Percentiles rank a stretch among this genome's conserved stretches.
Evolutionary conservation across 805 yeast genomes (phyloP).

Genomic region (Wickerhamomyces sydowiorum): DNA sequence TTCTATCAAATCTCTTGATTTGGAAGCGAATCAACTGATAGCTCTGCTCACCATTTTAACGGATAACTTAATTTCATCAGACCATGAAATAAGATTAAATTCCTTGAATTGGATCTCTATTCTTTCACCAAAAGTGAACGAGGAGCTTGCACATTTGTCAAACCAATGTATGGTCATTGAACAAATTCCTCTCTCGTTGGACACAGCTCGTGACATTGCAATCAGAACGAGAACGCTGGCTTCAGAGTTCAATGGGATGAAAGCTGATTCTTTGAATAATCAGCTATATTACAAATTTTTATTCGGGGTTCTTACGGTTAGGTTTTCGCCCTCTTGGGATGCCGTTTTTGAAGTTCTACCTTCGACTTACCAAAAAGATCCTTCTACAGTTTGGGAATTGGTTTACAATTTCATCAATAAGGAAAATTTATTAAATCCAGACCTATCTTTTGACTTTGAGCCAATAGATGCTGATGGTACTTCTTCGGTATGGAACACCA

Average conservation of each 20-base stretch:
- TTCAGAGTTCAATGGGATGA: constrained; percentile 29
- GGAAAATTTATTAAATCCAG: neutral
- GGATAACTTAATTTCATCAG: constrained; percentile 41
- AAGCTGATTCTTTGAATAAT: constrained; percentile 17
- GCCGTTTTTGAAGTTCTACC: constrained; percentile 62
- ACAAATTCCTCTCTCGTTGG: constrained; percentile 62
- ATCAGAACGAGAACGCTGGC: constrained; percentile 61
- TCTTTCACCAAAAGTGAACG: constrained; percentile 21
- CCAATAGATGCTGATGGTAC: neutral
- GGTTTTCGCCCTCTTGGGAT: constrained; percentile 83
- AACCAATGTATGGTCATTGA: constrained; percentile 57
- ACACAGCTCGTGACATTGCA: constrained; percentile 68
- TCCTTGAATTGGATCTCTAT: constrained; percentile 43
- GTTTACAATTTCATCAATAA: constrained; percentile 26
- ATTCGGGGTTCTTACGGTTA: constrained; percentile 67
- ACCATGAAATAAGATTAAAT: constrained; percentile 41
- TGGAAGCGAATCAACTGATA: constrained; percentile 1
- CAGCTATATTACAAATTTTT: constrained; percentile 40
- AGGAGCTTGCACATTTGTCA: constrained; percentile 34
- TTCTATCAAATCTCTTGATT: neutral
- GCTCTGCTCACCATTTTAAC: constrained; percentile 22
- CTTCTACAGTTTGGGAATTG: neutral
- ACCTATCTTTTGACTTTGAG: constrained; percentile 6
- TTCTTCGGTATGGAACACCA: neutral
- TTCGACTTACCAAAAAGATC: constrained; percentile 34